Base-by-base conservation (phyloP, 1,139 yeast genomes). In the Yamadazyma triangularis region DNA sequence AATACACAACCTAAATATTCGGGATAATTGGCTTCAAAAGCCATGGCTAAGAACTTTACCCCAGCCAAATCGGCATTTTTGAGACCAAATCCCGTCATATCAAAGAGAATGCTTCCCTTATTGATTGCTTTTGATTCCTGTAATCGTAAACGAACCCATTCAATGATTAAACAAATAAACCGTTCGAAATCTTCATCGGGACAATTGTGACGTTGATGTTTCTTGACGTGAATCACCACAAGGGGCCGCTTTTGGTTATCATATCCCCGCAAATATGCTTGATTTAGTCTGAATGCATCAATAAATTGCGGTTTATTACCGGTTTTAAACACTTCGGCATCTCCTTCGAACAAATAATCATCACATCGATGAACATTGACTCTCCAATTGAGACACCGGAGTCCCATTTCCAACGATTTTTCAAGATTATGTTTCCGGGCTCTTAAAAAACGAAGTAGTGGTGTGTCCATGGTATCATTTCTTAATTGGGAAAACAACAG, bases 21-120 rank as follows among this genome's bases (percentile, higher is more conserved):
- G 1, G 96, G 96, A 53, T 85, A 87, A 52, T 85, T 88, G 1
- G 87, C 87, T 59, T 87, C 95, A 51, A 87, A 84, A 38, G 85
- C 77, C 33, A 73, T 69, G 37, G 84, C 77, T 58, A 87, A 70
- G 57, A 82, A 86, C 56, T 82, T 82, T 32, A 86, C 88, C 3
- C 93, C 86, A 6, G 73, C 68, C 48, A 83, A 82, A 57, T 87
- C 96, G 82, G 87, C 86, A 55, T 86, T 87, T 28, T 82, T 65
- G 62, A 83, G 68, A 3, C 87, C 68, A 48, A 87, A 86, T 8
- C 77, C 91, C 7, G 79, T 62, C 50, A 87, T 56, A 53, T 87
- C 95, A 50, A 87, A 87, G 19, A 87, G 54, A 26, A 85, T 74
- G 9, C 82, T 73, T 20, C 88, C 86, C 4, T 87, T 76, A 44